A percentile compares a stretch with the other conserved stretches of the same genome.
Conservation (phyloP, 2,329 filamentous ascomycete species). For the Podosphaera aphanis region DNA sequence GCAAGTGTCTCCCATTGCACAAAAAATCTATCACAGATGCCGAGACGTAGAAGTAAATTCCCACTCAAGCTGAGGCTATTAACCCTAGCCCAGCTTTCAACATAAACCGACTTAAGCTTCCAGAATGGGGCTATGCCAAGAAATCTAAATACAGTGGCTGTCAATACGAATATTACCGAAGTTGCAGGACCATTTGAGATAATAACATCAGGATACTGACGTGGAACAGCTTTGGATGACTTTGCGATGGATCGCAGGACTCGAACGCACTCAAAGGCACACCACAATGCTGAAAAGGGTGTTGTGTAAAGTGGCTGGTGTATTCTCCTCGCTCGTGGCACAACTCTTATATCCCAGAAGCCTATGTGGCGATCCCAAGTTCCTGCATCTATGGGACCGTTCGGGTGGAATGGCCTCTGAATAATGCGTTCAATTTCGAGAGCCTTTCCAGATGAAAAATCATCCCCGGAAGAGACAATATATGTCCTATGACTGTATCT, state of each 20-base stretch:
- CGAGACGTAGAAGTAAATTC: conserved; percentile 38
- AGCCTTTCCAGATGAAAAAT: conserved; percentile 40
- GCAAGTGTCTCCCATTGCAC: conserved; percentile 48
- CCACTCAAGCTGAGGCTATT: conserved; percentile 66
- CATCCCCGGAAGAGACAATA: conserved; percentile 48
- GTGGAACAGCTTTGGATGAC: conserved; percentile 13
- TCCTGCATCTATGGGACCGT: conserved; percentile 3
- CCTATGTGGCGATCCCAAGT: conserved; percentile 7
- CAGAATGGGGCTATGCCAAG: conserved; percentile 27
- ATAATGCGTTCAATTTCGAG: conserved; percentile 33
- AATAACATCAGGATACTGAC: conserved; percentile 45
- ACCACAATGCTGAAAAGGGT: conserved; percentile 41
- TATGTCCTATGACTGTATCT: conserved; percentile 50
- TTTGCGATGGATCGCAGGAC: conserved; percentile 22
- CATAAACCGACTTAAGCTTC: conserved; percentile 54
- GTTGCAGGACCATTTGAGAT: conserved; percentile 78
- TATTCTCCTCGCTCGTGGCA: conserved; percentile 57
- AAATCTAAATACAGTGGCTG: conserved; percentile 26
- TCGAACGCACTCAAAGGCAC: conserved; percentile 36
- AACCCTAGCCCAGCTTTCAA: conserved; percentile 83
- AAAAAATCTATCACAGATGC: conserved; percentile 52
- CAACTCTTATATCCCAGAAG: conserved; percentile 25
- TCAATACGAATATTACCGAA: conserved; percentile 49
- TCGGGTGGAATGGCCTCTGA: conserved; percentile 9
- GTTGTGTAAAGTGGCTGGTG: conserved; percentile 60